Percentiles rank a stretch among this genome's conserved stretches.
Conservation (phyloP, 257 asterid genomes). For the Capsicum baccatum region DNA sequence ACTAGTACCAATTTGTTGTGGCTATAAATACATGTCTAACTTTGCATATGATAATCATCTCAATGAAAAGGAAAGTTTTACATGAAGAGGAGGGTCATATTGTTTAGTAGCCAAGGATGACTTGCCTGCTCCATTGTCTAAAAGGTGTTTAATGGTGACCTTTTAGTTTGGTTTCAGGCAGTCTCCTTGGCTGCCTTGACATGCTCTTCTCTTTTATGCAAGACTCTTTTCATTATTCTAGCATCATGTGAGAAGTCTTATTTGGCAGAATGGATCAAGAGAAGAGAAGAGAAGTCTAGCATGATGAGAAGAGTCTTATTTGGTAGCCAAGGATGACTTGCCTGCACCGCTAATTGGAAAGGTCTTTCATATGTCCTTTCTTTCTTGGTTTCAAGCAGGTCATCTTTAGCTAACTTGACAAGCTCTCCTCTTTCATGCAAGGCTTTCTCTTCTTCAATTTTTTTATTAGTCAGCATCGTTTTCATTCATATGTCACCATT, state of each 20-base stretch:
- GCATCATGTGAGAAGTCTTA: background rate
- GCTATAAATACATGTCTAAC: slow-evolving; percentile 23
- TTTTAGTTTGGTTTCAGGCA: slow-evolving; percentile 18
- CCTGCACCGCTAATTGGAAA: slow-evolving; percentile 12
- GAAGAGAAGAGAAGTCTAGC: background rate
- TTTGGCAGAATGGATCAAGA: background rate
- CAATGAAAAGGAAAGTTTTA: background rate
- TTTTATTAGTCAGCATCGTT: background rate
- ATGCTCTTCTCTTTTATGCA: slow-evolving; percentile 28
- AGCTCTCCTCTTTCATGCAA: slow-evolving; percentile 9
- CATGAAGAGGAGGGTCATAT: slow-evolving; percentile 4
- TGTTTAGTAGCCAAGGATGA: slow-evolving; percentile 26
- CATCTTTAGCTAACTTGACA: slow-evolving; percentile 12
- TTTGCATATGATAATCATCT: background rate
- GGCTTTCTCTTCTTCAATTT: background rate
- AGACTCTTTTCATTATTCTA: background rate
- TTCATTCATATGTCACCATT: background rate
- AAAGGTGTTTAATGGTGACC: background rate
- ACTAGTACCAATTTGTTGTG: background rate
- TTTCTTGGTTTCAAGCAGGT: slow-evolving; percentile 20
- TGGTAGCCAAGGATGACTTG: slow-evolving; percentile 29
- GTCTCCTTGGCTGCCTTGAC: slow-evolving; percentile 23
- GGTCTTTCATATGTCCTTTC: background rate
- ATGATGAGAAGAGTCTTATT: background rate
- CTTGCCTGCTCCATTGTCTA: slow-evolving; percentile 10